Base-by-base conservation (phyloP, 2,329 filamentous ascomycete genomes). In the Colletotrichum shisoi region DNA sequence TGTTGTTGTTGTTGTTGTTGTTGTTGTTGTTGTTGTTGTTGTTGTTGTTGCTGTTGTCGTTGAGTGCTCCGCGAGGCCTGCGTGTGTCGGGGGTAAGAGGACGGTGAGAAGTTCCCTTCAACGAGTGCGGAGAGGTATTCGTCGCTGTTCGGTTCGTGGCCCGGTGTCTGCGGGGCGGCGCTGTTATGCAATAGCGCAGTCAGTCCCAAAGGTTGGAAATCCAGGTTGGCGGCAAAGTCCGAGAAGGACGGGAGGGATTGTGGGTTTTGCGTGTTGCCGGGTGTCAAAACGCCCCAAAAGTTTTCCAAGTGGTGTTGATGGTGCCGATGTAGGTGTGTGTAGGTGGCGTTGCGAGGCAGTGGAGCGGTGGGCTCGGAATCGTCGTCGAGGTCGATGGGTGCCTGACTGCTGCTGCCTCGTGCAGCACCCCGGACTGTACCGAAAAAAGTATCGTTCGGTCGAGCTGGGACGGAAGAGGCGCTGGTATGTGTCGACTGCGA, bases 81-180 rank as follows among this genome's bases (percentile, higher is more conserved):
- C 21, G 67, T 70, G 66, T 78, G 75, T 45, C 73, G 69, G 5
- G 76, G 76, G 57, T 79, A 79, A 15, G 70, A 73, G 21, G 78
- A 78, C 24, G 77, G 77, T 2, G 78, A 79, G 60, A 77, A 77
- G 15, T 77, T 72, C 57, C 66, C 67, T 45, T 74, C 72, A 46
- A 71, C 67, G 31, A 79, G 61, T n/a, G 66, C 70, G 46, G 59
- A 60, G 21, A 79, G 68, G 42, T 71, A 72, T 17, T 70, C 62
- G 46, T 75, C 71, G 27, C 57, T 62, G 51, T 62, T 57, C 11
- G 51, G 45, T 15, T 68, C 57, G 44, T 37, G 66, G 27, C 44
- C 44, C 2, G 66, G 66, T 39, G 62, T 76, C 73, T 53, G 67
- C 67, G 61, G 60, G 56, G 62, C 24, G 56, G 62, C 24, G 40